A percentile compares a stretch with the other conserved stretches of the same genome.
Conservation (phyloP, 306 rosid genomes). For the Vigna unguiculata region DNA sequence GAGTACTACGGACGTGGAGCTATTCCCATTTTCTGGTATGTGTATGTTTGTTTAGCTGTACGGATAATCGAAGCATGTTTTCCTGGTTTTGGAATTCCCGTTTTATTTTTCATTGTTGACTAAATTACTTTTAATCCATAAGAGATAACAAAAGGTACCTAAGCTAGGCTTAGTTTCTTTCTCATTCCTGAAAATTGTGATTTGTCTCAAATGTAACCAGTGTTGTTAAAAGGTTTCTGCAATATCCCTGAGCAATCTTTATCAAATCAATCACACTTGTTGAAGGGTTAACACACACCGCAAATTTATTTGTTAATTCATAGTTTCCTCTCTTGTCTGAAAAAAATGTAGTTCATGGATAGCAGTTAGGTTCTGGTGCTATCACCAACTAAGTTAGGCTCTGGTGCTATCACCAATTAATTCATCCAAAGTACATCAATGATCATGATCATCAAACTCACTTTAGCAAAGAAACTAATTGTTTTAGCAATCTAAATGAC, state of each 20-base stretch:
- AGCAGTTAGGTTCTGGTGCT: background rate
- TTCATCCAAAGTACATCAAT: background rate
- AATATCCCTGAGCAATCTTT: background rate
- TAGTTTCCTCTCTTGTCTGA: background rate
- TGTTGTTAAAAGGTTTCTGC: conserved; percentile 7
- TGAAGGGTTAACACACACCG: background rate
- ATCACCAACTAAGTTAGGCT: conserved; percentile 13
- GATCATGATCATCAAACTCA: background rate
- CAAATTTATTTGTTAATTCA: conserved; percentile 18
- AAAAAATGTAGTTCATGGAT: background rate
- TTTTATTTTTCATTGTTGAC: conserved; percentile 5
- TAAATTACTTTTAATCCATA: background rate
- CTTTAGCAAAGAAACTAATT: background rate
- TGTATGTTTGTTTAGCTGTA: background rate
- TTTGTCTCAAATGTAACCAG: background rate
- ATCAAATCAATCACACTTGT: conserved; percentile 4
- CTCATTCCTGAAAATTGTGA: background rate
- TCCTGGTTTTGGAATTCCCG: background rate
- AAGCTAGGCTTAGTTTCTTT: background rate
- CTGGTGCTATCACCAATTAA: background rate
- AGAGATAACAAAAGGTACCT: conserved; percentile 11
- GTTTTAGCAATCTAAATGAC: conserved; percentile 15
- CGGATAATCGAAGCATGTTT: background rate
- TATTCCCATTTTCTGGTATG: conserved; percentile 89
- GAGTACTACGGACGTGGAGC: conserved; percentile 98